Base-by-base conservation (phyloP, 345 rosid genomes). In the Syzygium jambos region DNA sequence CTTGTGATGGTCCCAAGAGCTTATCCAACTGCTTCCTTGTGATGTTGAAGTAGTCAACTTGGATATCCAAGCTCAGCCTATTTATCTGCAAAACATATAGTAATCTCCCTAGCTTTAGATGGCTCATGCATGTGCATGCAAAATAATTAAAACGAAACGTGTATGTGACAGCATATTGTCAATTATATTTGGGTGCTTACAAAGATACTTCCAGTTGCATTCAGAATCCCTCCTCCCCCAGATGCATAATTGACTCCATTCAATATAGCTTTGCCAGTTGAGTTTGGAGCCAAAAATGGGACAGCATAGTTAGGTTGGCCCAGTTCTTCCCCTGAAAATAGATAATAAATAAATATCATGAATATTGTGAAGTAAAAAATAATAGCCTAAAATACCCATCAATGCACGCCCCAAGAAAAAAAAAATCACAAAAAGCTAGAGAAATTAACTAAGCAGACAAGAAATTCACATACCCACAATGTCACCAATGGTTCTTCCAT, bases 401-500 rank as follows among this genome's bases (percentile, higher is more conserved):
- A n/a, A 61, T 13, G 68, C 68, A 27, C 68, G 6, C 68, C 68
- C 68, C 34, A 61, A 7, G 34, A 61, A 61, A n/a, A 61, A 61
- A 19, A 13, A 68, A 34, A 68, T 68, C 46, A 68, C 78, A 22
- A 34, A 41, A 34, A 17, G 78, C 80, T 68, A 68, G 80, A 68
- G 22, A 34, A 68, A 68, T 68, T 34, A 9, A 68, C 17, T 17
- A 68, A 68, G 46, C 25, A 34, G 12, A 68, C 25, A 68, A 68
- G 80, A 34, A 68, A 68, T 34, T 34, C 25, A 68, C 80, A 68
- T 93, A 95, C 98, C 97, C 16, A 96, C 89, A 12, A 95, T 93
- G 89, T 96, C 99, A 68, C 95, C 96, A 55, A 97, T 96, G 92
- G 99, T 97, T 84, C 97, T 91, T n/a, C 98, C 99, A 63, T 97